Evolutionary conservation across 2,329 filamentous ascomycete species (phyloP).

Genomic region (Aureobasidium sp.): DNA sequence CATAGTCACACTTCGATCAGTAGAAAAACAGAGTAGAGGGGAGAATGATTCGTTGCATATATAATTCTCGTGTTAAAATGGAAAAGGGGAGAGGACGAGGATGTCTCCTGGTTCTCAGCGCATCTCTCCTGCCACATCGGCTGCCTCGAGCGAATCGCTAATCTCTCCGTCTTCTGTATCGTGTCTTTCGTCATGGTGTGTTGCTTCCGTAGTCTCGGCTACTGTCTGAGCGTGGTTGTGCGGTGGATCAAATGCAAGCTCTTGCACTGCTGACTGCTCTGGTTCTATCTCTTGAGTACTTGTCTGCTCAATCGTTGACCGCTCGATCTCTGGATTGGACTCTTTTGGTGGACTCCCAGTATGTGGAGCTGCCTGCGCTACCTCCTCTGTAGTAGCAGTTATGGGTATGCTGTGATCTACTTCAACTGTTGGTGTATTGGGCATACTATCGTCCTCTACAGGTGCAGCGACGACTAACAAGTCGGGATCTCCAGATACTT

Average conservation of each 20-base stretch:
- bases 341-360: neutral
- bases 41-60: neutral
- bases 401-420: neutral
- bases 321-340: neutral
- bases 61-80: neutral
- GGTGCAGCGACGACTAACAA: conserved; percentile 16
- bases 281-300: neutral
- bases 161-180: conserved; percentile 2
- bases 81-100: neutral
- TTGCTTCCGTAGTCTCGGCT: neutral
- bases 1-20: neutral
- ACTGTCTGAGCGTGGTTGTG: neutral
- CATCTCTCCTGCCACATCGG: conserved; percentile 4
- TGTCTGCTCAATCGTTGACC: neutral
- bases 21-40: too few species aligned
- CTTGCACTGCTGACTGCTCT: neutral
- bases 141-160: neutral
- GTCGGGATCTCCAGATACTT: neutral
- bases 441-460: conserved; percentile 21
- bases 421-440: conserved; percentile 20
- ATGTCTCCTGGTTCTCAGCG: neutral
- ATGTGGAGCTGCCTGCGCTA: neutral
- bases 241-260: neutral
- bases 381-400: neutral
- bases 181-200: neutral